Evolutionary conservation across 176 grass and related monocot species (phyloP), one percentile per base, ranked within the genome.

Genomic region (Canna indica): DNA sequence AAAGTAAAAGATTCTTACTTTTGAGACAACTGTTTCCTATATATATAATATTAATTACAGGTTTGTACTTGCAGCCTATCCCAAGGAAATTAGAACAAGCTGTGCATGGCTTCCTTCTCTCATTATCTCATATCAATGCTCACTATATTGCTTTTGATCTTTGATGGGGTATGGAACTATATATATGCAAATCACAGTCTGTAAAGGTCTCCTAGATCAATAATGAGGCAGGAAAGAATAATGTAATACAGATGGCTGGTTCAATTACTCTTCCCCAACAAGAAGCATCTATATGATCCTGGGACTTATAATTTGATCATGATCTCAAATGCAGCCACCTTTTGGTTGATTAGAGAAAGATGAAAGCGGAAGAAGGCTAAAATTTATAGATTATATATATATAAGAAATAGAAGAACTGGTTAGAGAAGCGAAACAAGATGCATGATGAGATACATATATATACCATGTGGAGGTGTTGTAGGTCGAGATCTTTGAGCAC

Each of bases 401-500:
- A n/a, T 25, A 4, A 58, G 3, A 17, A 32, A 63, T 30, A 10
- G 26, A 32, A 56, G 26, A 63, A 29, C 59, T 34, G 26, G 22
- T 32, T 3, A 63, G 3, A 10, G 12, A 63, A 10, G 15, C 5
- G 33, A 29, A 30, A 63, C 30, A 32, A 63, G 17, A 15, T n/a
- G 20, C 18, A 3, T 7, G n/a, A 59, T n/a, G n/a, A 3, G 54
- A 59, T 59, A 18, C 54, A 28, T 66, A 42, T 15, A 13, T 1
- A 44, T 26, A 90, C 86, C 90, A 68, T 93, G 87, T 48, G 85
- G 90, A 13, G 89, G 95, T 68, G 90, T 88, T 32, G 80, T 81
- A 71, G 84, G 84, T 58, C 78, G 83, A 80, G 95, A 94, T 88
- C 90, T 90, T 77, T 94, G 90, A 78, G 90, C 90, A 47, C 95